These are phyloP conservation scores for Dunaliella primolecta DNA, from an alignment of 139 green algal species.

Conservation along the genomic window DNA sequence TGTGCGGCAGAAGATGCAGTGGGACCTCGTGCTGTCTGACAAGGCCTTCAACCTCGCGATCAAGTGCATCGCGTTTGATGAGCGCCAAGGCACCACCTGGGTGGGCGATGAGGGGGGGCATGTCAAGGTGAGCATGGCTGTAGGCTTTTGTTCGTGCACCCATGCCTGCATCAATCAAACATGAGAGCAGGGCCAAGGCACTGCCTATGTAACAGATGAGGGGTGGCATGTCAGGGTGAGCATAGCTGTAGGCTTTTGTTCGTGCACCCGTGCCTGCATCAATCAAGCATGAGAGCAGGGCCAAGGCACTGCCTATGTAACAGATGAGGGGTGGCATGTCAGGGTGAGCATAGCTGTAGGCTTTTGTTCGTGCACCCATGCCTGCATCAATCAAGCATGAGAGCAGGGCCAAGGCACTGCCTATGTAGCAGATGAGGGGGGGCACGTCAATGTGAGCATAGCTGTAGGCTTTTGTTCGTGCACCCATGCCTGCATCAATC, in stretches of 20 bases:
- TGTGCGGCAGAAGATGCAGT: slow-evolving; percentile 23
- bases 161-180: too few relatives aligned
- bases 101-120: slow-evolving; percentile 31
- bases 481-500: too few relatives aligned
- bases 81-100: slow-evolving; percentile 28
- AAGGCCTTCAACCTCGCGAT: slow-evolving; percentile 29
- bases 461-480: too few relatives aligned
- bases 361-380: too few relatives aligned
- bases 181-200: slow-evolving; percentile 7
- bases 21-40: slow-evolving; percentile 30
- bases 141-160: too few relatives aligned
- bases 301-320: slow-evolving; percentile 29
- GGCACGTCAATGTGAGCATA: slow-evolving; percentile 23
- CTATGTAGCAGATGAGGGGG: slow-evolving; percentile 38
- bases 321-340: slow-evolving; percentile 28
- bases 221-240: slow-evolving; percentile 25
- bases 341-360: slow-evolving; percentile 27
- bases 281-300: too few relatives aligned
- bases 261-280: too few relatives aligned
- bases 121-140: slow-evolving; percentile 28
- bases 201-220: slow-evolving; percentile 41
- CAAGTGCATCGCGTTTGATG: slow-evolving; percentile 34
- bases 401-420: slow-evolving; percentile 17
- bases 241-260: too few relatives aligned
- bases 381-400: too few relatives aligned